These are phyloP conservation scores for Hamigera avellanea DNA, from an alignment of 495 filamentous ascomycete species.

Conservation along the genomic window DNA sequence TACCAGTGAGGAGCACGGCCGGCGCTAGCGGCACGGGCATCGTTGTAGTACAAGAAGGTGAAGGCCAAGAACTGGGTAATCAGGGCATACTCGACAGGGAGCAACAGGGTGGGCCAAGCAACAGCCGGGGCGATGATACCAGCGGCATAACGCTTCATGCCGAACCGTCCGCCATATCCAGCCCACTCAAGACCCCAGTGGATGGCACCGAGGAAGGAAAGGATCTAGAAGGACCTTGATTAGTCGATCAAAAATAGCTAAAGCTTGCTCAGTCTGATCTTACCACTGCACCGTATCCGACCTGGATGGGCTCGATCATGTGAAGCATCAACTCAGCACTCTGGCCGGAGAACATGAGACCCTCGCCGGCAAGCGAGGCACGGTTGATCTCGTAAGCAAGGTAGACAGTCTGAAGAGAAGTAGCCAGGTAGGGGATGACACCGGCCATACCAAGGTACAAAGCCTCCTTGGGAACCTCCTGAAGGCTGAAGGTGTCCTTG, in stretches of 20 bases:
- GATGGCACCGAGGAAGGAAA: conserved; percentile 91
- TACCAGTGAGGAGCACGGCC: conserved; percentile 95
- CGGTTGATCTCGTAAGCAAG: conserved; percentile 73
- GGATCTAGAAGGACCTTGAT: conserved; percentile 42
- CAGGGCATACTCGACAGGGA: conserved; percentile 80
- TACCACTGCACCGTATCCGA: conserved; percentile 88
- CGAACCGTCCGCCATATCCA: conserved; percentile 56
- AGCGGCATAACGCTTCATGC: conserved; percentile 69
- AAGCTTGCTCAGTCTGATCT: conserved; percentile 27
- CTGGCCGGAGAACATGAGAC: conserved; percentile 54
- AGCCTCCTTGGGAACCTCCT: conserved; percentile 67
- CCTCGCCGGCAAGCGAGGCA: conserved; percentile 43
- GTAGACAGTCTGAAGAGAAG: conserved; percentile 77
- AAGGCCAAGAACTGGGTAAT: conserved; percentile 87
- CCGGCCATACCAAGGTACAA: conserved; percentile 77
- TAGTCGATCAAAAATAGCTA: neutral
- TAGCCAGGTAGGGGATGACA: conserved; percentile 81
- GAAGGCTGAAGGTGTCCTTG: conserved; percentile 76
- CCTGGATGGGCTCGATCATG: conserved; percentile 78
- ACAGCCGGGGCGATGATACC: conserved; percentile 73
- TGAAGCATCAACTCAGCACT: conserved; percentile 64
- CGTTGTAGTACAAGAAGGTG: conserved; percentile 79
- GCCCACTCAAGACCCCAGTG: conserved; percentile 90
- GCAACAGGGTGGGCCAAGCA: conserved; percentile 86
- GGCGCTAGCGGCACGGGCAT: conserved; percentile 57